Conservation (phyloP, 148 eudicot genomes). For the Diospyros kaki region DNA sequence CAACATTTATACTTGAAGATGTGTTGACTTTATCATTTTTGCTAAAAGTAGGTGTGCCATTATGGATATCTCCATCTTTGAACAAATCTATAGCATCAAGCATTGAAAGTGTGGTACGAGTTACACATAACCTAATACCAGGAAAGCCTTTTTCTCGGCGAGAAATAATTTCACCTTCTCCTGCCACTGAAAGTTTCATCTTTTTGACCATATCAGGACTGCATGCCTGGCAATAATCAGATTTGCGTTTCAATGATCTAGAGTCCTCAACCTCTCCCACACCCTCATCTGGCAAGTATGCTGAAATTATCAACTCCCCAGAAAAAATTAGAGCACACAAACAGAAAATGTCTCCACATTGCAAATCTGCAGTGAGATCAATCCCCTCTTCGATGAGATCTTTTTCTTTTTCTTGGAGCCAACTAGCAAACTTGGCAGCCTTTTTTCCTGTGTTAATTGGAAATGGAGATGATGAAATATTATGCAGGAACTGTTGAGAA, state of each 20-base stretch:
- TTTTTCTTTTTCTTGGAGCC: constrained; percentile 65
- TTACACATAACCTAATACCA: constrained; percentile 62
- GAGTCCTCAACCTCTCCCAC: constrained; percentile 90
- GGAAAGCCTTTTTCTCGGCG: constrained; percentile 96
- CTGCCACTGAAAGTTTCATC: constrained; percentile 31
- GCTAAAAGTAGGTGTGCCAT: constrained; percentile 15
- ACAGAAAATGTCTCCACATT: constrained; percentile 81
- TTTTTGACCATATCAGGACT: constrained; percentile 36
- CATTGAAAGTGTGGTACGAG: constrained; percentile 43
- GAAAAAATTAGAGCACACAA: constrained; percentile 64
- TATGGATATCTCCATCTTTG: constrained; percentile 29
- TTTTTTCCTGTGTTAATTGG: constrained; percentile 77
- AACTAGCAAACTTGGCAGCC: constrained; percentile 60
- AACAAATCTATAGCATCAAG: constrained; percentile 35
- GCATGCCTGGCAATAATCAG: constrained; percentile 32
- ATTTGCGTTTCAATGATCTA: constrained; percentile 64
- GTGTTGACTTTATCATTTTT: constrained; percentile 35
- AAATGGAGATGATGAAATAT: constrained; percentile 60
- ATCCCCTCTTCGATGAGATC: constrained; percentile 60
- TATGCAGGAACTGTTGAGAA: constrained; percentile 68
- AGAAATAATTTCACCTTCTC: constrained; percentile 55
- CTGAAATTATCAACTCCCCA: constrained; percentile 65
- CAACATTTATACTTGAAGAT: constrained; percentile 29
- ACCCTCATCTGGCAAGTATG: constrained; percentile 77
- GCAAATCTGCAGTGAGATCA: constrained; percentile 62